Evolutionary conservation across 1,139 yeast species (phyloP), one percentile per base, ranked within the genome.

Genomic region (Saccharomyces uvarum): DNA sequence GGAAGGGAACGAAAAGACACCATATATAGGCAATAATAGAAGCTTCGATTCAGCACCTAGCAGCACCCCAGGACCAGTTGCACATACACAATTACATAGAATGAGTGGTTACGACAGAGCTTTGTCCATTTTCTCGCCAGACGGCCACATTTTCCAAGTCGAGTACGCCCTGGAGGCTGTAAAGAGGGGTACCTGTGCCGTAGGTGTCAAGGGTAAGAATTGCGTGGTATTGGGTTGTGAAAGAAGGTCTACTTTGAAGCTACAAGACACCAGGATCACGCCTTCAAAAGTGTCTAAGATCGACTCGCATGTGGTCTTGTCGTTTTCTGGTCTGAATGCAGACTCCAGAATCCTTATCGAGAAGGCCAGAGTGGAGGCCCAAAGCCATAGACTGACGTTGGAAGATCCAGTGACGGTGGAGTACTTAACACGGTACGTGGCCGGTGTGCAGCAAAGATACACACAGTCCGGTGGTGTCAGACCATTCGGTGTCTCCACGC

Each of bases 51-150:
- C 9, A 16, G 19, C 31, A 27, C 13, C 26, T 19, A 41, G 5
- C 14, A 48, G 26, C 46, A 3, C 26, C 7, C n/a, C 41, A 31
- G 26, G 38, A 24, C 11, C 50, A 41, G 33, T 48, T 48, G 51
- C 51, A 27, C 41, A 21, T 24, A 51, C 26, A 38, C n/a, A 16
- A 38, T 38, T 19, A 16, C n/a, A 38, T 19, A 38, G 5, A 55
- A 88, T 93, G 99, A 88, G 97, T 80, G 98, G 99, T 59, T 93
- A 93, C 96, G 99, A 93, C 75, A 85, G 99, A 81, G 99, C 99
- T 58, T 82, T 93, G 68, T 91, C 98, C 57, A 95, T 93, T 73
- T 93, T 93, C 76, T 89, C 97, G 87, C 99, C 99, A 60, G 99
- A 93, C 75, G 99, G 99, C 61, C 97, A 93, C 72, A 97, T 91